phyloP scores from a whole-genome alignment of 164 flowering plant genomes.

The Liquidambar formosana region DNA sequence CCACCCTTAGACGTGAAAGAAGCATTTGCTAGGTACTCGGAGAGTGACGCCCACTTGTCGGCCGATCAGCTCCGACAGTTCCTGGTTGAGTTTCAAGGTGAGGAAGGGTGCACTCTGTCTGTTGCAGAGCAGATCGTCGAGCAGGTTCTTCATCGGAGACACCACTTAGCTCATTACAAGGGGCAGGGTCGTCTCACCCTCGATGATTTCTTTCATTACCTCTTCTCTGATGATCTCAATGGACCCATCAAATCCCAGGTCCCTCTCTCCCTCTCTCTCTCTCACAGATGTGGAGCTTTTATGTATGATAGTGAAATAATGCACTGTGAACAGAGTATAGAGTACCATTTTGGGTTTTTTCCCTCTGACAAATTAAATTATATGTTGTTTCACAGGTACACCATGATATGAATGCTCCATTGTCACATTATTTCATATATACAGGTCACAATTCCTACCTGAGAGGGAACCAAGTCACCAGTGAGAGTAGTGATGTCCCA shows the following conservation, averaged over 20 bases:
- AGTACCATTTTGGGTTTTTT: slow-evolving; percentile 1
- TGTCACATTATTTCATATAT: slow-evolving; percentile 80
- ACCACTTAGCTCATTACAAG: slow-evolving; percentile 25
- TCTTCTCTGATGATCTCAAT: slow-evolving; percentile 72
- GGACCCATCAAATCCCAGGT: slow-evolving; percentile 61
- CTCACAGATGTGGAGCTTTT: background rate
- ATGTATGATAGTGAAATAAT: background rate
- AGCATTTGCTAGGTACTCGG: slow-evolving; percentile 44
- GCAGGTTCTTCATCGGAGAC: slow-evolving; percentile 35
- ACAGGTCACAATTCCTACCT: slow-evolving; percentile 91
- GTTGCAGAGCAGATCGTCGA: slow-evolving; percentile 50
- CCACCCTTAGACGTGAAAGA: slow-evolving; percentile 68
- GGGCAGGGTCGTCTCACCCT: slow-evolving; percentile 37
- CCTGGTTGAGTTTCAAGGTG: slow-evolving; percentile 64
- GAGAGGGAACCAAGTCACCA: slow-evolving; percentile 88
- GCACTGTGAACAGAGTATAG: background rate
- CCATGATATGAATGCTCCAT: slow-evolving; percentile 85
- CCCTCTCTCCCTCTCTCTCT: slow-evolving; percentile 1
- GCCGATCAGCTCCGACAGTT: slow-evolving; percentile 64
- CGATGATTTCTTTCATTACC: slow-evolving; percentile 67
- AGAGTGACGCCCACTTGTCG: slow-evolving; percentile 42
- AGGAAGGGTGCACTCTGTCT: slow-evolving; percentile 24
- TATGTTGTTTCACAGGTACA: slow-evolving; percentile 50
- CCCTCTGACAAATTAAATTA: slow-evolving; percentile 3
- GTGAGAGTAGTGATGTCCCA: slow-evolving; percentile 79